Evolutionary conservation across 192 early-diverging fungal genomes (phyloP).

Genomic region (Dimargaris cristalligena): DNA sequence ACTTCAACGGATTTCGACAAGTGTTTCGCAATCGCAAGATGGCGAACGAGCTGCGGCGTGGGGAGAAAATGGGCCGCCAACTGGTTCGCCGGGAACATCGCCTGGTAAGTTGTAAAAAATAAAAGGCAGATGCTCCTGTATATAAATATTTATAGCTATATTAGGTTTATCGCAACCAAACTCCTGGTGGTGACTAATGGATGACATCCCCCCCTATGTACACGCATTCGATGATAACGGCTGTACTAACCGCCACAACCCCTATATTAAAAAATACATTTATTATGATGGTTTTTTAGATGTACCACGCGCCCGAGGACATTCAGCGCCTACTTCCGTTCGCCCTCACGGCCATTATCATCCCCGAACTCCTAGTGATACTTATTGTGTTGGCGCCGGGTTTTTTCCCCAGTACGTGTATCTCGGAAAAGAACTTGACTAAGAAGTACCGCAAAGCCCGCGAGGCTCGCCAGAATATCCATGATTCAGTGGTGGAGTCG

Average conservation of each 20-base stretch:
- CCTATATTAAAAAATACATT: too few relatives aligned
- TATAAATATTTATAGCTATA: too few relatives aligned
- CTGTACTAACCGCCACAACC: too few relatives aligned
- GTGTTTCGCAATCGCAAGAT: neutral
- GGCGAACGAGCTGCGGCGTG: neutral
- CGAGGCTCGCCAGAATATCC: constrained; percentile 1
- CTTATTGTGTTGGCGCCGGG: constrained; percentile 2
- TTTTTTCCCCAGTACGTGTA: constrained; percentile 4
- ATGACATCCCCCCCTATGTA: too few relatives aligned
- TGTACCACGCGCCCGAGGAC: neutral
- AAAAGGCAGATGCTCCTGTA: too few relatives aligned
- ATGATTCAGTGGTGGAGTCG: neutral
- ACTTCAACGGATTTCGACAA: constrained; percentile 3
- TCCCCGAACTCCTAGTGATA: neutral
- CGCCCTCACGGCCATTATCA: constrained; percentile 2
- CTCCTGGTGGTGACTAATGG: too few relatives aligned
- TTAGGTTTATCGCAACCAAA: too few relatives aligned
- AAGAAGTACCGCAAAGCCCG: neutral
- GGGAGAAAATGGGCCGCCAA: neutral
- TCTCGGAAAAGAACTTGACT: neutral
- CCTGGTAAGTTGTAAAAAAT: neutral
- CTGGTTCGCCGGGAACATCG: neutral
- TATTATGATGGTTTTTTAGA: too few relatives aligned
- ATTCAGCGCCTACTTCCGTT: neutral
- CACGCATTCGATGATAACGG: too few relatives aligned